Percentiles rank a stretch among this genome's conserved stretches.
Evolutionary conservation across 169 alveolate genomes (phyloP).

Genomic region (Cryptosporidium canis): DNA sequence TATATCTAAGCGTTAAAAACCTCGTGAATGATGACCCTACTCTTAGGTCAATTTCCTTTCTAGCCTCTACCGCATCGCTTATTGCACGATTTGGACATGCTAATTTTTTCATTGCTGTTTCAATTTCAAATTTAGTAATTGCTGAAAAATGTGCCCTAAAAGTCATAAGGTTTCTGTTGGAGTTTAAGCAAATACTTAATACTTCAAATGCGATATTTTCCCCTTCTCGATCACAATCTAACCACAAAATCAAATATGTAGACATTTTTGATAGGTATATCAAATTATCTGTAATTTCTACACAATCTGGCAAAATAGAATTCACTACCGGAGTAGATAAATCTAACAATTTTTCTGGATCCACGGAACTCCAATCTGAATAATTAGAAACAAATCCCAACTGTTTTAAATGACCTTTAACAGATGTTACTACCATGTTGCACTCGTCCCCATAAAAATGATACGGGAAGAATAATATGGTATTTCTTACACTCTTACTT

Average conservation of each 20-base stretch:
- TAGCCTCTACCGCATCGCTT: slow-evolving; percentile 92
- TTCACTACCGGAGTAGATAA: slow-evolving; percentile 76
- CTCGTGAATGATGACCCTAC: slow-evolving; percentile 95
- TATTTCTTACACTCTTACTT: slow-evolving; percentile 79
- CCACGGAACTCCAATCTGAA: slow-evolving; percentile 79
- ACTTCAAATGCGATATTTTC: slow-evolving; percentile 96
- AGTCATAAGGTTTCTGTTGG: slow-evolving; percentile 78
- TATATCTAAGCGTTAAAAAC: slow-evolving; percentile 86
- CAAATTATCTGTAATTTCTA: slow-evolving; percentile 80
- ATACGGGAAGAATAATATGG: slow-evolving; percentile 78
- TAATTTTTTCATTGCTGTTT: slow-evolving; percentile 85
- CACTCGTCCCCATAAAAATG: slow-evolving; percentile 76
- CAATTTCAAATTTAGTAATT: slow-evolving; percentile 88
- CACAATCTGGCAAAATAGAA: slow-evolving; percentile 83
- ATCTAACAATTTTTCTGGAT: slow-evolving; percentile 77
- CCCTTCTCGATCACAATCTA: slow-evolving; percentile 97
- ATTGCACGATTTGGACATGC: slow-evolving; percentile 86
- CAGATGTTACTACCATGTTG: slow-evolving; percentile 91
- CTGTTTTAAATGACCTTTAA: slow-evolving; percentile 82
- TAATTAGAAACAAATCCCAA: slow-evolving; percentile 80
- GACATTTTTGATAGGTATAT: slow-evolving; percentile 72
- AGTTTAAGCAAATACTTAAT: slow-evolving; percentile 78
- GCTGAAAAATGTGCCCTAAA: slow-evolving; percentile 94
- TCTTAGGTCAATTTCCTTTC: slow-evolving; percentile 93
- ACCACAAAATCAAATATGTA: slow-evolving; percentile 85